Evolutionary conservation across 2,329 filamentous ascomycete species (phyloP).

Genomic region (Diaporthe longicolla): DNA sequence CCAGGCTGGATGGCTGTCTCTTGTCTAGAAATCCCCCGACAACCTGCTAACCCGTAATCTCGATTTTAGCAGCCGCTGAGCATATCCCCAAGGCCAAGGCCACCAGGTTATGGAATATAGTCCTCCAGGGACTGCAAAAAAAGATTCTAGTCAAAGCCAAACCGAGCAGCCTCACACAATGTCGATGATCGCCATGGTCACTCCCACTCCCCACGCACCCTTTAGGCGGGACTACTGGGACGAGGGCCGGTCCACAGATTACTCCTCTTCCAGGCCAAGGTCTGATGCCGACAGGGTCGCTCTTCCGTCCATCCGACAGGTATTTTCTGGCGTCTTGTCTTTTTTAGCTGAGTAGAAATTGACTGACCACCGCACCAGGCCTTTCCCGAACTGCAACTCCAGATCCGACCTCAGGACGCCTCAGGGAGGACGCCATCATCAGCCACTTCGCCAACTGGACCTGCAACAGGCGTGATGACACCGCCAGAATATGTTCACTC

Average conservation of each 20-base stretch:
- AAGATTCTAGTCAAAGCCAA: constrained; percentile 48
- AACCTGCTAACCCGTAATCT: constrained; percentile 35
- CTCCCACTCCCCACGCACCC: constrained; percentile 56
- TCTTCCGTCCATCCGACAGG: constrained; percentile 68
- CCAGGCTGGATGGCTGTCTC: neutral
- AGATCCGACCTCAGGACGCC: constrained; percentile 52
- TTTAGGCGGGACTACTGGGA: constrained; percentile 61
- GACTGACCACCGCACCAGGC: constrained; percentile 52
- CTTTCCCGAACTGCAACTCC: constrained; percentile 61
- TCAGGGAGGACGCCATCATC: constrained; percentile 51
- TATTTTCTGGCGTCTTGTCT: constrained; percentile 48
- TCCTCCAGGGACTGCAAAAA: constrained; percentile 50
- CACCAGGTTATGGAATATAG: constrained; percentile 58
- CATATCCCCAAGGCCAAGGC: neutral
- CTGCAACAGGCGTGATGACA: constrained; percentile 50
- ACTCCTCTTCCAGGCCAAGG: constrained; percentile 51
- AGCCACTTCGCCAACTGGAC: constrained; percentile 53
- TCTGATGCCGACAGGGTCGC: constrained; percentile 58
- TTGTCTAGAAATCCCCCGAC: constrained; percentile 26
- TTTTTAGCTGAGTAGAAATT: neutral
- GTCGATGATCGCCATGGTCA: constrained; percentile 65
- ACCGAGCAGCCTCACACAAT: constrained; percentile 56
- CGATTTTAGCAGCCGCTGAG: constrained; percentile 20
- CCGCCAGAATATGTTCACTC: constrained; percentile 66
- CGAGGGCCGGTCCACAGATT: constrained; percentile 53